phyloP scores from a whole-genome alignment of 1,284 basidiomycete species.

The Leccinum glutinopallens region DNA sequence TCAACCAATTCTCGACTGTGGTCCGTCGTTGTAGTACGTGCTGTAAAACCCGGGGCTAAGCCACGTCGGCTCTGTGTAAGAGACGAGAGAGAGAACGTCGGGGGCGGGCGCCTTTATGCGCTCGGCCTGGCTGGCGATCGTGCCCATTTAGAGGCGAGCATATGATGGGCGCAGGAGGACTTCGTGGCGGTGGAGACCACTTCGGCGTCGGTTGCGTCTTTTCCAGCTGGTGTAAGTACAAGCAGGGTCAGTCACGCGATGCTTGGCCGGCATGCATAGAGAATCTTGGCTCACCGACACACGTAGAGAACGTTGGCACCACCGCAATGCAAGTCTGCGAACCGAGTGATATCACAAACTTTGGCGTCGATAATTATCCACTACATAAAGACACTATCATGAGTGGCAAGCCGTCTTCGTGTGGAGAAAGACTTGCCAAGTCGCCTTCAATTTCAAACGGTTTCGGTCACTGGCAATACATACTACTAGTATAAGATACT shows the following conservation, averaged over 20 bases:
- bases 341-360: conserved; percentile 67
- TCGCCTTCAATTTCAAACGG: conserved; percentile 47
- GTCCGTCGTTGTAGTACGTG: conserved; percentile 81
- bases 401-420: conserved; percentile 1
- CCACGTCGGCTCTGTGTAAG: conserved; percentile 92
- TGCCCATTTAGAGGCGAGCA: conserved; percentile 77
- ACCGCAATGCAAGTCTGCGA: conserved; percentile 70
- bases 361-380: conserved; percentile 71
- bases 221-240: conserved; percentile 47
- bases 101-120: conserved; percentile 60
- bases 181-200: conserved; percentile 85
- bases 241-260: neutral
- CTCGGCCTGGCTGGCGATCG: conserved; percentile 68
- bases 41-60: conserved; percentile 77
- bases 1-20: too few species aligned
- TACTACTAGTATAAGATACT: too few species aligned
- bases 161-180: conserved; percentile 84
- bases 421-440: conserved; percentile 45
- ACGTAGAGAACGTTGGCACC: conserved; percentile 58
- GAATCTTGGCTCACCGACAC: conserved; percentile 39
- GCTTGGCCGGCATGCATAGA: neutral
- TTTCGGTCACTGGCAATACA: too few species aligned
- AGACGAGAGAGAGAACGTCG: conserved; percentile 75
- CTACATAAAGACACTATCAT: conserved; percentile 28
- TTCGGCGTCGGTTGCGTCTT: conserved; percentile 79